These are phyloP conservation scores for Lactifluus pinguis DNA, from an alignment of 768 basidiomycete species.

Conservation along the genomic window DNA sequence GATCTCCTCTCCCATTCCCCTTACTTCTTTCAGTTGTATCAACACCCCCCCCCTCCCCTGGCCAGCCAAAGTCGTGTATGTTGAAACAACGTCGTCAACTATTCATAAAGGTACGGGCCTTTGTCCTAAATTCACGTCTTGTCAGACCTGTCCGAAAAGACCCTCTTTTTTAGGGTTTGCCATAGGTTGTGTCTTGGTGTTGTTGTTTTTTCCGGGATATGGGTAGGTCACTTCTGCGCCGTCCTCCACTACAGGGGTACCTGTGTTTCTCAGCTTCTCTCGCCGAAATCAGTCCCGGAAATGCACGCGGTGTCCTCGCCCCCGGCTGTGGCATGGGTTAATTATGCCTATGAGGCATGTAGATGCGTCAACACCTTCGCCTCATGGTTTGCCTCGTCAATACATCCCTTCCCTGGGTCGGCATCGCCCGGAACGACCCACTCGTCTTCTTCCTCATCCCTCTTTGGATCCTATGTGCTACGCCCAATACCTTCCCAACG, in stretches of 20 bases:
- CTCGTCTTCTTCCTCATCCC: conserved; percentile 37
- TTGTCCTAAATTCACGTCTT: neutral
- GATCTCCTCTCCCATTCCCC: conserved; percentile 77
- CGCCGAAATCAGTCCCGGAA: conserved; percentile 59
- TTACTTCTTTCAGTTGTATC: conserved; percentile 85
- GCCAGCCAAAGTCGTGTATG: conserved; percentile 58
- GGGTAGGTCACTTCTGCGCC: conserved; percentile 2
- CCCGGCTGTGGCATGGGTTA: conserved; percentile 86
- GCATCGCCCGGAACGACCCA: conserved; percentile 35
- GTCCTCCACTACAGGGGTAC: conserved; percentile 59
- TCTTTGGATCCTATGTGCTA: conserved; percentile 71
- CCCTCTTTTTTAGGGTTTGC: neutral
- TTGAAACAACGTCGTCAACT: conserved; percentile 75
- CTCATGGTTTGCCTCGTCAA: conserved; percentile 75
- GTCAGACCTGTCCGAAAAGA: neutral
- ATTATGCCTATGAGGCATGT: conserved; percentile 72
- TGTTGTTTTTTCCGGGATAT: neutral
- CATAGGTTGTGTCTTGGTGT: neutral
- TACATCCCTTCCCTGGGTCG: conserved; percentile 41
- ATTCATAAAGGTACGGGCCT: conserved; percentile 59
- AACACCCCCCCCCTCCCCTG: conserved; percentile 60
- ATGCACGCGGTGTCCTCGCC: conserved; percentile 79
- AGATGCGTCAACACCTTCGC: conserved; percentile 69
- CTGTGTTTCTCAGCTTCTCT: conserved; percentile 69
- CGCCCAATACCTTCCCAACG: conserved; percentile 64